Percentiles rank a stretch among this genome's conserved stretches.
phyloP scores from a whole-genome alignment of 2,329 filamentous ascomycete genomes.

The Cryphonectria naterciae region DNA sequence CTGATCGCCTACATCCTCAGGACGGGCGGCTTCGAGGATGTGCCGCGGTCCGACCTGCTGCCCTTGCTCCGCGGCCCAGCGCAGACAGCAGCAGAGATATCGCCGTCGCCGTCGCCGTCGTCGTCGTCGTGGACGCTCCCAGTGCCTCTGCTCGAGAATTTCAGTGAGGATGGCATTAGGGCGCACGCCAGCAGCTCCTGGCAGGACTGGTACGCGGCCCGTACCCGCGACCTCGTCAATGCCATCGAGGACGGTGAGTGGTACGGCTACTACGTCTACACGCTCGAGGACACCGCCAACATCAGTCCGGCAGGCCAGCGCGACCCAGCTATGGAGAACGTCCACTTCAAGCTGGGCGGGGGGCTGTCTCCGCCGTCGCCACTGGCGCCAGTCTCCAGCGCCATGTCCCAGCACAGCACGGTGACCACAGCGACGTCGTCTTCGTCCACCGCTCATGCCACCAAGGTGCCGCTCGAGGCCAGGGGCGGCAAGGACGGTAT shows the following conservation, averaged over 20 bases:
- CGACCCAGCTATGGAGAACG: slow-evolving; percentile 30
- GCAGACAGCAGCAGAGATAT: background rate
- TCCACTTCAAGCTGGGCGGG: slow-evolving; percentile 26
- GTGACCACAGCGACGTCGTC: background rate
- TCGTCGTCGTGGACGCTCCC: background rate
- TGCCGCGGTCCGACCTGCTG: slow-evolving; percentile 27
- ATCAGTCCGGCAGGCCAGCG: slow-evolving; percentile 18
- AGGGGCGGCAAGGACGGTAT: slow-evolving; percentile 26
- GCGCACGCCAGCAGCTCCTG: slow-evolving; percentile 19
- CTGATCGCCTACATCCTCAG: slow-evolving; percentile 27
- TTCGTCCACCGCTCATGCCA: background rate
- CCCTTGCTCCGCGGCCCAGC: slow-evolving; percentile 19
- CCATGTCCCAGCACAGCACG: background rate
- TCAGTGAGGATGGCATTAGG: slow-evolving; percentile 11
- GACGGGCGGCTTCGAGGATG: slow-evolving; percentile 23
- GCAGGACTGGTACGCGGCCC: slow-evolving; percentile 28
- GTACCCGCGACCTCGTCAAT: slow-evolving; percentile 25
- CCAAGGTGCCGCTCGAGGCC: slow-evolving; percentile 27
- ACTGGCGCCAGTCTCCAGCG: background rate
- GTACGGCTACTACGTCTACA: slow-evolving; percentile 31
- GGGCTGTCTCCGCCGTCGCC: background rate
- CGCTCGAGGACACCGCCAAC: slow-evolving; percentile 22
- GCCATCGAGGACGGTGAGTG: slow-evolving; percentile 29
- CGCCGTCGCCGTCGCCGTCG: background rate
- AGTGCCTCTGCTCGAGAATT: slow-evolving; percentile 21